A percentile compares a stretch with the other conserved stretches of the same genome.
These are phyloP conservation scores for Alternaria postmessia DNA, from an alignment of 2,329 filamentous ascomycete species.

Conservation along the genomic window DNA sequence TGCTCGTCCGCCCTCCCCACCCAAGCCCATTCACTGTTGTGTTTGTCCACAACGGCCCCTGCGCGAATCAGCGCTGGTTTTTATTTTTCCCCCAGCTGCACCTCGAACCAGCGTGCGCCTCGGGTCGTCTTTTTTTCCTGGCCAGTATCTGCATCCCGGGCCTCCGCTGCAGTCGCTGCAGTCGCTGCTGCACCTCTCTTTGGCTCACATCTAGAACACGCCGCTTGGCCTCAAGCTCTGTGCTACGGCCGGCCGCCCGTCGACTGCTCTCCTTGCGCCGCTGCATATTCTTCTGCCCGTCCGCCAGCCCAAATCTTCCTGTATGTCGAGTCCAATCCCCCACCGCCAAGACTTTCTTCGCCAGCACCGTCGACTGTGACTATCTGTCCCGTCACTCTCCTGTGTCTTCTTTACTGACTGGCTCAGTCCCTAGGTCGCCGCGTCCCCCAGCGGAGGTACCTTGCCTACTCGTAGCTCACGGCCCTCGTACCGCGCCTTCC, in stretches of 20 bases:
- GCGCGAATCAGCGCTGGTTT: constrained; percentile 22
- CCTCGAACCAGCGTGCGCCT: constrained; percentile 33
- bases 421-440: constrained; percentile 31
- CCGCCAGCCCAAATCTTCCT: constrained; percentile 28
- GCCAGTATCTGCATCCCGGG: constrained; percentile 34
- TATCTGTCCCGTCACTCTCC: constrained; percentile 10
- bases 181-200: constrained; percentile 40
- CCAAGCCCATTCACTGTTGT: constrained; percentile 15
- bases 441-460: constrained; percentile 32
- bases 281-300: constrained; percentile 21
- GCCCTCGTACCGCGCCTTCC: constrained; percentile 15
- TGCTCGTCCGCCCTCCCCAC: constrained; percentile 26
- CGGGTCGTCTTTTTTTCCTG: constrained; percentile 29
- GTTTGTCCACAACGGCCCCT: constrained; percentile 25
- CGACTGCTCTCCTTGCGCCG: constrained; percentile 31
- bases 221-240: constrained; percentile 37
- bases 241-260: constrained; percentile 33
- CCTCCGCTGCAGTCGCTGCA: constrained; percentile 19
- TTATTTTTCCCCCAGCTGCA: constrained; percentile 30
- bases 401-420: constrained; percentile 30
- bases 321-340: constrained; percentile 32
- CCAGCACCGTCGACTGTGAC: constrained; percentile 19
- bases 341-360: constrained; percentile 29
- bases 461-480: constrained; percentile 22
- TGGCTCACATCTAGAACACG: constrained; percentile 31